A percentile compares a stretch with the other conserved stretches of the same genome.
Evolutionary conservation across 257 asterid species (phyloP).

Genomic region (Asclepias syriaca): DNA sequence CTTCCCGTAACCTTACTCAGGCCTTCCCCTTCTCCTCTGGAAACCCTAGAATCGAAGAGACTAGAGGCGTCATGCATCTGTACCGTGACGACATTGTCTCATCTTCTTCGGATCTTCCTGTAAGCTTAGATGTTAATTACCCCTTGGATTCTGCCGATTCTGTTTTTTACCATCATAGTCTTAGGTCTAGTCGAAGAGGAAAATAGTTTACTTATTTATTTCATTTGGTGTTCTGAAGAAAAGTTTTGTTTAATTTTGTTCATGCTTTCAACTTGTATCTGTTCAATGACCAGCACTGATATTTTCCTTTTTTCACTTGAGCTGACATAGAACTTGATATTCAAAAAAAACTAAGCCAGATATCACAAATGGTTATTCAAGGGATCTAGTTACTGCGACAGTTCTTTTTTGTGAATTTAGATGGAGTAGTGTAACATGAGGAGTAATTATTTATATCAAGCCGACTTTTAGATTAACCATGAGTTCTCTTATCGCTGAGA

Average conservation of each 20-base stretch:
- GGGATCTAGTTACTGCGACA: neutral
- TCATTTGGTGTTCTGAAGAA: neutral
- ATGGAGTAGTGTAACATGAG: neutral
- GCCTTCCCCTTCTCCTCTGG: conserved; percentile 78
- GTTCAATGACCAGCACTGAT: neutral
- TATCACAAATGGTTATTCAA: neutral
- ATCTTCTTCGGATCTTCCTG: conserved; percentile 55
- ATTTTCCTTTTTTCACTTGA: neutral
- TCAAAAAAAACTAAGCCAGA: neutral
- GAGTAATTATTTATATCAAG: neutral
- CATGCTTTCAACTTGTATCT: neutral
- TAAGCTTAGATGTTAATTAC: conserved; percentile 16
- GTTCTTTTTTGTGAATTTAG: neutral
- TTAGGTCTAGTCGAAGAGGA: neutral
- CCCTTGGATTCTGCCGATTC: conserved; percentile 3
- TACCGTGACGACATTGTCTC: conserved; percentile 41
- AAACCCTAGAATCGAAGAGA: conserved; percentile 97
- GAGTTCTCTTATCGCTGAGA: neutral
- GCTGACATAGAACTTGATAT: neutral
- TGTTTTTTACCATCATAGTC: neutral
- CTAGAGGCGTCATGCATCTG: conserved; percentile 85
- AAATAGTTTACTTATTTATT: neutral
- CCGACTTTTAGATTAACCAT: neutral
- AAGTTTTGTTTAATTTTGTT: neutral
- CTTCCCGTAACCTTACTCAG: conserved; percentile 28